phyloP scores from a whole-genome alignment of 2,329 filamentous ascomycete genomes.

The Botryosphaeria agaves region DNA sequence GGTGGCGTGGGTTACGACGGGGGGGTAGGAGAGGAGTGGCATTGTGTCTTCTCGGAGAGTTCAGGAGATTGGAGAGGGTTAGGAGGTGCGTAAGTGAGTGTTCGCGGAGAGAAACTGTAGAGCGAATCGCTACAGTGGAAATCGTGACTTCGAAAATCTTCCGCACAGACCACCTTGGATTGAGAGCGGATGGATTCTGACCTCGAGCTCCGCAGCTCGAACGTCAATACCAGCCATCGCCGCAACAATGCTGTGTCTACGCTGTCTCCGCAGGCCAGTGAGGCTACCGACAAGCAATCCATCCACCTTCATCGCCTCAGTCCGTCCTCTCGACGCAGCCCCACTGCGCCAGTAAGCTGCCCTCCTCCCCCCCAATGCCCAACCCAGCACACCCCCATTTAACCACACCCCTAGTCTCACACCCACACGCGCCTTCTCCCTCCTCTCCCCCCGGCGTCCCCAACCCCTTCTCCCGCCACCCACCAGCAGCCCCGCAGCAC shows the following conservation, averaged over 20 bases:
- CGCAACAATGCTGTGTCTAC: constrained; percentile 6
- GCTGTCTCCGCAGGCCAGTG: constrained; percentile 1
- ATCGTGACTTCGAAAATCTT: constrained; percentile 1
- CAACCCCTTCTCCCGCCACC: constrained; percentile 6
- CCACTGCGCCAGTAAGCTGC: background rate
- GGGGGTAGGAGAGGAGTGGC: constrained; percentile 13
- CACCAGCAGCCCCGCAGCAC: background rate
- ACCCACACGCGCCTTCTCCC: constrained; percentile 8
- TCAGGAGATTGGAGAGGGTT: background rate
- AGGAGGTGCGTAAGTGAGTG: background rate
- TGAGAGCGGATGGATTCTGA: no score
- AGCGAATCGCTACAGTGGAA: no score
- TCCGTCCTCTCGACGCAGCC: background rate
- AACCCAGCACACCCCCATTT: background rate
- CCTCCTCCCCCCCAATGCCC: background rate
- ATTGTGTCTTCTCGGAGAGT: background rate
- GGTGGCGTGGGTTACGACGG: constrained; percentile 14
- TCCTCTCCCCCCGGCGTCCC: constrained; percentile 6
- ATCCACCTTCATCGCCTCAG: background rate
- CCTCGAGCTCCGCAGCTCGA: background rate
- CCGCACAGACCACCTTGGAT: constrained; percentile 2
- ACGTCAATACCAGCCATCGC: background rate
- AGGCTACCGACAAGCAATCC: background rate
- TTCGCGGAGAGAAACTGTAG: background rate
- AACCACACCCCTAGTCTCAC: background rate